Evolutionary conservation across 208 protist genomes (phyloP).

Genomic region (Trypanosomatidae sp.): DNA sequence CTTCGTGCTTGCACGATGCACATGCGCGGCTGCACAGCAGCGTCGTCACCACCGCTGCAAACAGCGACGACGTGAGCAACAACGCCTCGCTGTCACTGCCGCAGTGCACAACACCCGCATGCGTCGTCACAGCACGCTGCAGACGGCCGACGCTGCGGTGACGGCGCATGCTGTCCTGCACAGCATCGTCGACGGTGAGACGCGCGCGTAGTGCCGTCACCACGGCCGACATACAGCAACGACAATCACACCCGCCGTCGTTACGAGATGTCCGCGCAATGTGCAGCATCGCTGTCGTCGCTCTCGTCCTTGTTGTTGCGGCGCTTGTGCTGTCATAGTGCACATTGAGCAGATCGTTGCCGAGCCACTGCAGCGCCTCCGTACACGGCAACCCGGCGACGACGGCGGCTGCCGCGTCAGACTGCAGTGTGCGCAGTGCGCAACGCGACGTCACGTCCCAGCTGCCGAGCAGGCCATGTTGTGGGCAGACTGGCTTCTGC

Average conservation of each 20-base stretch:
- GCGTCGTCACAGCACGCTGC: not conserved
- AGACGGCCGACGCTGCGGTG: slow-evolving; percentile 1
- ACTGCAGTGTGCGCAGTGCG: too few relatives aligned
- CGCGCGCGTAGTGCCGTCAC: too few relatives aligned
- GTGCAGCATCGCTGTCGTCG: too few relatives aligned
- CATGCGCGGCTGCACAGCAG: slow-evolving; percentile 17
- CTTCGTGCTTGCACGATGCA: slow-evolving; percentile 6
- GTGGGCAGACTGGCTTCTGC: slow-evolving; percentile 36
- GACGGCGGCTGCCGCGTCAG: too few relatives aligned
- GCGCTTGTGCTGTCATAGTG: too few relatives aligned
- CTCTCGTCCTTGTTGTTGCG: too few relatives aligned
- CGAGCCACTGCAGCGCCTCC: too few relatives aligned
- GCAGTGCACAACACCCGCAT: not conserved
- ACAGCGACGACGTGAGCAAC: slow-evolving; percentile 9
- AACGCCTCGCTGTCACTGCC: slow-evolving; percentile 11
- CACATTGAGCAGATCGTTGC: too few relatives aligned
- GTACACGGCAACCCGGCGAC: too few relatives aligned
- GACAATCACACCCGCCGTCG: too few relatives aligned
- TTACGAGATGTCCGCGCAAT: too few relatives aligned
- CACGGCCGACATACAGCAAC: too few relatives aligned
- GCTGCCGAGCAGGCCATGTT: slow-evolving; percentile 9
- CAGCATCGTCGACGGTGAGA: not conserved
- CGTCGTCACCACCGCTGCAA: slow-evolving; percentile 16
- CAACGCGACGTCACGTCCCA: slow-evolving; percentile 27
- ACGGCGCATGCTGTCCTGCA: slow-evolving; percentile 3